Base-by-base conservation (phyloP, 352 stramenopile genomes). In the Phytophthora syringae region DNA sequence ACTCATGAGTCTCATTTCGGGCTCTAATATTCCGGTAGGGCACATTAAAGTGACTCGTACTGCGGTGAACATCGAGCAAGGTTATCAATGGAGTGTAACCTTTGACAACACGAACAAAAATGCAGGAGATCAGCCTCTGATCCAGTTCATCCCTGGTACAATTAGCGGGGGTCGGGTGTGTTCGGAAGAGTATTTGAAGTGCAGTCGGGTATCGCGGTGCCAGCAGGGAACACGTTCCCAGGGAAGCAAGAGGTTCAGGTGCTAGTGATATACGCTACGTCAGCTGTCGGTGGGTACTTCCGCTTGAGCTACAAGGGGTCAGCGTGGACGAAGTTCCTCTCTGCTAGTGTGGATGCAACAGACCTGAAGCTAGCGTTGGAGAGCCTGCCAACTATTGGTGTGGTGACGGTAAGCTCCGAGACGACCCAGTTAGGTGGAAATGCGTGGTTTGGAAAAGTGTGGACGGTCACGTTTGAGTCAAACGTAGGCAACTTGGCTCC, bases 401-500 rank as follows among this genome's bases (percentile, higher is more conserved):
- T 77, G 45, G 84, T 93, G 28, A 79, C 70, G 3, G 80, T 89
- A 10, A 82, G 67, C 0, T 28, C 70, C 0, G 60, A 70, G 37
- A 16, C 49, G 2, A 62, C 60, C 51, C n/a, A 25, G 27, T 34
- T 36, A 13, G 40, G 21, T 30, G 67, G 67, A 20, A 57, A 57
- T n/a, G n/a, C n/a, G n/a, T n/a, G n/a, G n/a, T n/a, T n/a, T 20
- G 85, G 84, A 0, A 64, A 78, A 10, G 60, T 85, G 32, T 96
- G 87, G 86, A 78, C 70, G 21, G 90, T 96, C 54, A 94, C 89
- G 2, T 96, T 95, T 34, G 49, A 86, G 18, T 87, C 85, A 21
- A 76, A 81, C 15, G 77, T 92, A 7, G 84, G 82, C 0, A 87
- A 93, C 28, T 32, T 82, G 2, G 80, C 86, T 5, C 58, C 69